A percentile compares a stretch with the other conserved stretches of the same genome.
phyloP scores from a whole-genome alignment of 306 rosid genomes.

The Cicer pinnatifidum region DNA sequence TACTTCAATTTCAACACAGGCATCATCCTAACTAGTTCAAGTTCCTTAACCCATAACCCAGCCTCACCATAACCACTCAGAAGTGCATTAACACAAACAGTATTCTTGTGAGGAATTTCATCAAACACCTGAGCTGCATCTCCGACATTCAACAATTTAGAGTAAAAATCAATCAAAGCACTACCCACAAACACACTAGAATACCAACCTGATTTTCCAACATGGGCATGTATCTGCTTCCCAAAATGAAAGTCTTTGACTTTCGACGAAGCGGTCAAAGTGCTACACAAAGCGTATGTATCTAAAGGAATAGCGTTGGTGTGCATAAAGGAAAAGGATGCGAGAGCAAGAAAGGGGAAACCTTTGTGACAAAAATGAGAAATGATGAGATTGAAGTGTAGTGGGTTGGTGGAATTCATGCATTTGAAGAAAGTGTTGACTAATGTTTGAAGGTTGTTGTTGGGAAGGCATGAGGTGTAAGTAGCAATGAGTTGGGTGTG shows the following conservation, averaged over 20 bases:
- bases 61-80: slow-evolving; percentile 67
- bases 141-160: slow-evolving; percentile 48
- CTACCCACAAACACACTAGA: slow-evolving; percentile 77
- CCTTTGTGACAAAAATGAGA: slow-evolving; percentile 57
- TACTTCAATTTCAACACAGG: slow-evolving; percentile 57
- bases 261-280: slow-evolving; percentile 63
- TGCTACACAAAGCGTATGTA: slow-evolving; percentile 67
- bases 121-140: slow-evolving; percentile 72
- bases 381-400: slow-evolving; percentile 59
- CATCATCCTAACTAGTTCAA: slow-evolving; percentile 65
- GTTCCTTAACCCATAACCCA: slow-evolving; percentile 61
- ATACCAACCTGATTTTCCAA: slow-evolving; percentile 65
- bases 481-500: slow-evolving; percentile 56
- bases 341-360: slow-evolving; percentile 54
- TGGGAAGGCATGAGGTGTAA: slow-evolving; percentile 48
- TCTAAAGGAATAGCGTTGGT: slow-evolving; percentile 56
- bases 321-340: slow-evolving; percentile 73
- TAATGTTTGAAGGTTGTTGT: slow-evolving; percentile 37
- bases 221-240: slow-evolving; percentile 60
- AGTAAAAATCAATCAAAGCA: slow-evolving; percentile 65
- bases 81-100: slow-evolving; percentile 76
- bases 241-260: slow-evolving; percentile 51
- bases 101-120: slow-evolving; percentile 71
- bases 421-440: slow-evolving; percentile 57
- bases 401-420: slow-evolving; percentile 53